Conservation (phyloP, 2,329 filamentous ascomycete genomes). For the Fusarium sp. region DNA sequence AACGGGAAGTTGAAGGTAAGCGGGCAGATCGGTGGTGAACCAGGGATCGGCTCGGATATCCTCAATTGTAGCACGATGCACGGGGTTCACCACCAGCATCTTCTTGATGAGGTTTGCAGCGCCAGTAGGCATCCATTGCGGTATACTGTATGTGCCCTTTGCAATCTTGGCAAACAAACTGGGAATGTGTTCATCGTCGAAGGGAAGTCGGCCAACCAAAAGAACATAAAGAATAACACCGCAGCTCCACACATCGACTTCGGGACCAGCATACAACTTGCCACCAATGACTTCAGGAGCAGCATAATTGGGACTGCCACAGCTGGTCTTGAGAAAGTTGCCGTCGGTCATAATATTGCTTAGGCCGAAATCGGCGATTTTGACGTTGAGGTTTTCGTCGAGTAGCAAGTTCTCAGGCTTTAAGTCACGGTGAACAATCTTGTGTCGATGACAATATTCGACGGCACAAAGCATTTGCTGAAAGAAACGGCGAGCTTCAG, state of each 20-base stretch:
- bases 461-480: slow-evolving; percentile 99
- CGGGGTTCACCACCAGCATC: slow-evolving; percentile 95
- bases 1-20: slow-evolving; percentile 85
- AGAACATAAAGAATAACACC: slow-evolving; percentile 90
- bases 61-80: slow-evolving; percentile 90
- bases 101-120: slow-evolving; percentile 84
- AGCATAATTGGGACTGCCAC: slow-evolving; percentile 97
- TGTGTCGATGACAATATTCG: slow-evolving; percentile 98
- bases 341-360: slow-evolving; percentile 99
- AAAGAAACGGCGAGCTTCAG: slow-evolving; percentile 95
- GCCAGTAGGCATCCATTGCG: slow-evolving; percentile 87
- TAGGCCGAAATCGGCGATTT: slow-evolving; percentile 97
- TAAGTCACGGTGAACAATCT: slow-evolving; percentile 96
- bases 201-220: slow-evolving; percentile 83
- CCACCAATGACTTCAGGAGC: slow-evolving; percentile 97
- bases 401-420: slow-evolving; percentile 97
- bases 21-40: slow-evolving; percentile 87
- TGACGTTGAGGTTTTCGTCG: slow-evolving; percentile 95
- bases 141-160: slow-evolving; percentile 90
- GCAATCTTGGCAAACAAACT: slow-evolving; percentile 98
- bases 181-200: slow-evolving; percentile 98
- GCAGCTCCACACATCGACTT: slow-evolving; percentile 98
- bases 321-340: slow-evolving; percentile 98
- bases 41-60: slow-evolving; percentile 94
- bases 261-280: slow-evolving; percentile 95